phyloP scores from a whole-genome alignment of 1,284 basidiomycete genomes.

The Fomitiporia mediterranea region DNA sequence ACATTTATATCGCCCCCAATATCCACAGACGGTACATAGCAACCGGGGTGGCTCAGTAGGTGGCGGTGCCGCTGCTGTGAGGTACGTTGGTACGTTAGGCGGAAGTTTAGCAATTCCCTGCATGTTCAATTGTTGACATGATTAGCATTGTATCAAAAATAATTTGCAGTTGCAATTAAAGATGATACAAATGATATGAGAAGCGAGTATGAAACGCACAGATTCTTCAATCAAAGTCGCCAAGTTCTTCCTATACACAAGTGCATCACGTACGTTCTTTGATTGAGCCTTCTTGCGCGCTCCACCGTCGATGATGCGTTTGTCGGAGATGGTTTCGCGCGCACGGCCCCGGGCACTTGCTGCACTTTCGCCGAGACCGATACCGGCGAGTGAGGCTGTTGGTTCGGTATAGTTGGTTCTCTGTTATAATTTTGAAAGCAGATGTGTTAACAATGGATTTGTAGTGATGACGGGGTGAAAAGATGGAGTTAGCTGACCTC shows the following conservation, averaged over 20 bases:
- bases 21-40: conserved; percentile 65
- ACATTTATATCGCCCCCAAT: conserved; percentile 62
- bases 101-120: conserved; percentile 58
- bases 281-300: conserved; percentile 73
- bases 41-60: conserved; percentile 46
- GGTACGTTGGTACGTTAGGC: conserved; percentile 48
- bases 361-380: conserved; percentile 27
- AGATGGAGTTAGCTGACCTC: conserved; percentile 45
- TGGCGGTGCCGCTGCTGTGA: conserved; percentile 48
- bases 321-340: conserved; percentile 69
- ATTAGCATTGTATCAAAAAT: neutral
- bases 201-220: conserved; percentile 38
- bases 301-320: conserved; percentile 42
- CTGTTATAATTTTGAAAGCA: conserved; percentile 34
- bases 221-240: conserved; percentile 71
- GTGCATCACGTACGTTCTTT: conserved; percentile 70
- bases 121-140: neutral
- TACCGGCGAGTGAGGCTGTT: conserved; percentile 36
- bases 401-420: conserved; percentile 75
- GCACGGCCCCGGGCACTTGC: conserved; percentile 58
- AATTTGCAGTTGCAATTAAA: neutral
- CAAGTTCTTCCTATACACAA: conserved; percentile 76
- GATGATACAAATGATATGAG: neutral
- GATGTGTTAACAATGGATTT: neutral
- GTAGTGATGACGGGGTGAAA: too few species aligned